Conservation (phyloP, 1,284 basidiomycete genomes). For the Prillingera fragicola region DNA sequence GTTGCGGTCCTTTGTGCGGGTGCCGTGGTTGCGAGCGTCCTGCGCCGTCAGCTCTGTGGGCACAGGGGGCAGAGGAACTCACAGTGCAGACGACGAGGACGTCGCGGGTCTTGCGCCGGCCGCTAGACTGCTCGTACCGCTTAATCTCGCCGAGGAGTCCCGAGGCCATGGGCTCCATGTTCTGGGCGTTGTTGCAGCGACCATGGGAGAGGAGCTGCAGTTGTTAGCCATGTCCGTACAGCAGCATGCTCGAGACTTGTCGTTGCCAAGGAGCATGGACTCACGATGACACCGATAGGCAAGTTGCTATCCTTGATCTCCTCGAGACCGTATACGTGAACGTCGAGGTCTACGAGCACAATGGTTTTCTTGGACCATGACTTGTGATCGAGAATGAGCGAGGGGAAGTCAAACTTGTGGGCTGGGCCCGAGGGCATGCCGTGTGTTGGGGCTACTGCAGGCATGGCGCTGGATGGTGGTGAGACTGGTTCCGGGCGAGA, state of each 20-base stretch:
- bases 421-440: too few species aligned
- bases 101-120: constrained; percentile 25
- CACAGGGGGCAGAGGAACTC: constrained; percentile 5
- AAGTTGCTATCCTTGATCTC: constrained; percentile 23
- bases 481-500: too few species aligned
- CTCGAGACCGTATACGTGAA: constrained; percentile 32
- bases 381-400: constrained; percentile 16
- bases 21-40: constrained; percentile 76
- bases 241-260: too few species aligned
- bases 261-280: too few species aligned
- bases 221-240: too few species aligned
- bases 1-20: constrained; percentile 54
- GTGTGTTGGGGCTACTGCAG: too few species aligned
- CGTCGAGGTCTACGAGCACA: constrained; percentile 24
- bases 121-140: constrained; percentile 4
- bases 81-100: constrained; percentile 42
- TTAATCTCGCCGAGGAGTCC: constrained; percentile 31
- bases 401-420: constrained; percentile 19
- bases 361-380: constrained; percentile 1
- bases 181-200: constrained; percentile 28
- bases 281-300: constrained; percentile 28
- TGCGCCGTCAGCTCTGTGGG: constrained; percentile 29
- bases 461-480: too few species aligned
- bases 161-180: constrained; percentile 31
- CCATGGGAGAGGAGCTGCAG: constrained; percentile 39